These are phyloP conservation scores for Coemansia sp. DNA, from an alignment of 192 early-diverging fungal genomes.

Conservation along the genomic window DNA sequence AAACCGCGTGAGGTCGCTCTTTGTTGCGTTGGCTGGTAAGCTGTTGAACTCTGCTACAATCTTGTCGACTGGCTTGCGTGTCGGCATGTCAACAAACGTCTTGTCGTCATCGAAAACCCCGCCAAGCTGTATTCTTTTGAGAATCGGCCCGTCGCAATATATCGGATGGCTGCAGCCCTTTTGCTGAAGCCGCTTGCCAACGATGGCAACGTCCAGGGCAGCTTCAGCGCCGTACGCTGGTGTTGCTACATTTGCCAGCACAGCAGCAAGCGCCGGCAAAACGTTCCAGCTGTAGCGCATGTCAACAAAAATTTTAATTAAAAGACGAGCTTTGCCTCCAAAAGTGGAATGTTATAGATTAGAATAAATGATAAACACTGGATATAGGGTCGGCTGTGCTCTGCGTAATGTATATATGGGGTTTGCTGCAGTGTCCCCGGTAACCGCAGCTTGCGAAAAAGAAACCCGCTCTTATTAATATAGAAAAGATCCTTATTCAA, in stretches of 20 bases:
- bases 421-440: neutral
- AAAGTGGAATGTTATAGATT: no score
- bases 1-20: slow-evolving; percentile 52
- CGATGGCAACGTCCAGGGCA: slow-evolving; percentile 15
- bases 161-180: slow-evolving; percentile 61
- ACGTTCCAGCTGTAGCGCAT: neutral
- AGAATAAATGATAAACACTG: no score
- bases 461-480: neutral
- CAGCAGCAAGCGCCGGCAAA: neutral
- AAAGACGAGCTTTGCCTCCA: no score
- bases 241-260: neutral
- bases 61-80: slow-evolving; percentile 56
- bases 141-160: slow-evolving; percentile 65
- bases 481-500: neutral
- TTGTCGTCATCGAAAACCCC: slow-evolving; percentile 65
- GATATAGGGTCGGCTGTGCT: neutral
- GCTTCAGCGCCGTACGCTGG: slow-evolving; percentile 9
- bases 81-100: slow-evolving; percentile 74
- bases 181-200: slow-evolving; percentile 20
- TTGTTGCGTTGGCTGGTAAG: slow-evolving; percentile 42
- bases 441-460: neutral
- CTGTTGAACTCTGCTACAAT: slow-evolving; percentile 56
- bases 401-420: neutral
- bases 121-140: slow-evolving; percentile 60
- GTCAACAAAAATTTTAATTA: neutral